Evolutionary conservation across 345 rosid species (phyloP).

Genomic region (Citrus inodora): DNA sequence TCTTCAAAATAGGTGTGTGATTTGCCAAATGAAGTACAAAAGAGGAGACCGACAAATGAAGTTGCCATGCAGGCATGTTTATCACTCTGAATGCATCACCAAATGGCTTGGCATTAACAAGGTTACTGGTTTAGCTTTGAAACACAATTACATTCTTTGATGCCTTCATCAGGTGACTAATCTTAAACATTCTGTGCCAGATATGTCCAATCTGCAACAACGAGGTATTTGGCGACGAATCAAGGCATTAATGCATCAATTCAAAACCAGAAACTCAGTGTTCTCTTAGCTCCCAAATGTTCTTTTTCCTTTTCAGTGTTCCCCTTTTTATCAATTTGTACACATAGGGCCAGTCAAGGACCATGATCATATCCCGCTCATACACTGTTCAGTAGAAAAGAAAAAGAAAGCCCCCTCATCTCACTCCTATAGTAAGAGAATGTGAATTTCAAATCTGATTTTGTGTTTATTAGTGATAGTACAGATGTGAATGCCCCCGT

Average conservation of each 20-base stretch:
- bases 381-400: slow-evolving; percentile 15
- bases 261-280: not conserved
- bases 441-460: slow-evolving; percentile 9
- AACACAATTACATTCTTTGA: not conserved
- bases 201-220: slow-evolving; percentile 63
- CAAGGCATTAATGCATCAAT: slow-evolving; percentile 25
- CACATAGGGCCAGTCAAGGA: slow-evolving; percentile 29
- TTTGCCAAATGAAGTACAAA: slow-evolving; percentile 66
- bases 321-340: slow-evolving; percentile 5
- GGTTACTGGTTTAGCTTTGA: slow-evolving; percentile 25
- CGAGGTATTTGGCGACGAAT: slow-evolving; percentile 49
- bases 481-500: not conserved
- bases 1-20: slow-evolving; percentile 49
- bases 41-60: slow-evolving; percentile 53
- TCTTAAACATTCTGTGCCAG: slow-evolving; percentile 24
- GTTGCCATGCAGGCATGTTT: slow-evolving; percentile 63
- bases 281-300: not conserved
- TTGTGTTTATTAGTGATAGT: not conserved
- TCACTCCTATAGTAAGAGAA: slow-evolving; percentile 16
- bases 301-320: not conserved
- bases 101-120: slow-evolving; percentile 73
- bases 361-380: slow-evolving; percentile 8
- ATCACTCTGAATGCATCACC: slow-evolving; percentile 58
- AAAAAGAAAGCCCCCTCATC: not conserved
- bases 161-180: not conserved